These are phyloP conservation scores for Ceratocystis harringtonii DNA, from an alignment of 2,329 filamentous ascomycete genomes.

Conservation along the genomic window DNA sequence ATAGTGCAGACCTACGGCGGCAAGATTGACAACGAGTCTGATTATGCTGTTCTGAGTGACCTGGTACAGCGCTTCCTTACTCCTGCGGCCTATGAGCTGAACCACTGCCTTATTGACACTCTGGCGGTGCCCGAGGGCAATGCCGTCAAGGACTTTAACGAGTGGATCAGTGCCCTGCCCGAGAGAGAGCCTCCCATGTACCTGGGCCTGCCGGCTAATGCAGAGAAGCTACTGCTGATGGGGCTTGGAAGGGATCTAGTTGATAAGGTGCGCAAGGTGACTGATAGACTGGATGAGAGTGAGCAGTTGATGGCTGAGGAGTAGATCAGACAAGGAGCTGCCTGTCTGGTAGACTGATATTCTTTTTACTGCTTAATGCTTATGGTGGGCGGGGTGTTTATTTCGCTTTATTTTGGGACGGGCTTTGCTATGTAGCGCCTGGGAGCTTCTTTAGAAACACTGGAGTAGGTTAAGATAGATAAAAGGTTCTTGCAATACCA, in stretches of 20 bases:
- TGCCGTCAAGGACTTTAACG: slow-evolving; percentile 68
- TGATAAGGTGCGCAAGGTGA: slow-evolving; percentile 67
- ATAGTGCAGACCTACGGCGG: slow-evolving; percentile 92
- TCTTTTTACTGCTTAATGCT: neutral
- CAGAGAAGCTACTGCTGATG: slow-evolving; percentile 85
- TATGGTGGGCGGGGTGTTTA: neutral
- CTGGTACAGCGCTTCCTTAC: slow-evolving; percentile 71
- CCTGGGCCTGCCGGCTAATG: slow-evolving; percentile 82
- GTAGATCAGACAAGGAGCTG: slow-evolving; percentile 17
- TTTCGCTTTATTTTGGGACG: neutral
- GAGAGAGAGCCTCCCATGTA: slow-evolving; percentile 95
- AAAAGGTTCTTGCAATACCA: too few species aligned
- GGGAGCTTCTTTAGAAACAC: too few species aligned
- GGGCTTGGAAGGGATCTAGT: slow-evolving; percentile 78
- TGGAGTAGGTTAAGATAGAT: too few species aligned
- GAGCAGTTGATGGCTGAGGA: slow-evolving; percentile 72
- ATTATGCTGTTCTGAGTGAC: slow-evolving; percentile 57
- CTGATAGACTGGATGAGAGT: slow-evolving; percentile 79
- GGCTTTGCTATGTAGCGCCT: too few species aligned
- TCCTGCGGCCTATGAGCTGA: slow-evolving; percentile 77
- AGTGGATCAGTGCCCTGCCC: slow-evolving; percentile 81
- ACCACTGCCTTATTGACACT: slow-evolving; percentile 71
- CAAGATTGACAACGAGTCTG: slow-evolving; percentile 84
- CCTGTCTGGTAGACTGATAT: too few species aligned
- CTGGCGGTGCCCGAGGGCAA: slow-evolving; percentile 69